phyloP scores from a whole-genome alignment of 345 rosid species.

The Capsella bursapastoris region DNA sequence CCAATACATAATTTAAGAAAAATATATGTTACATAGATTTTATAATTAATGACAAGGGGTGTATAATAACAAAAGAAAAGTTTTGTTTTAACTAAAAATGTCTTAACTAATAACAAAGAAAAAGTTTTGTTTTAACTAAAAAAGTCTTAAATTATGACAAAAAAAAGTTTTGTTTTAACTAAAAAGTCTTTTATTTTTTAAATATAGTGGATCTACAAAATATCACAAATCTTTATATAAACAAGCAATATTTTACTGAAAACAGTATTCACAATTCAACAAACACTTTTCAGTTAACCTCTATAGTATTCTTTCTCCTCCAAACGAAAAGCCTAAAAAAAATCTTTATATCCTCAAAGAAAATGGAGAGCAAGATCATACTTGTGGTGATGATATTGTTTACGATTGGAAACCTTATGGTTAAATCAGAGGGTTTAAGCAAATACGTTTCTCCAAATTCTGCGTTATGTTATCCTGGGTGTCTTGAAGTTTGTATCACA shows the following conservation, averaged over 20 bases:
- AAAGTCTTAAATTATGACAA: too few relatives aligned
- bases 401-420: constrained; percentile 1
- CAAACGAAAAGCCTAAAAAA: background rate
- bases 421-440: background rate
- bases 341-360: background rate
- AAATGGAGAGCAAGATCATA: constrained; percentile 11
- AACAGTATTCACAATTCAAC: too few relatives aligned
- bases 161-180: background rate
- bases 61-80: too few relatives aligned
- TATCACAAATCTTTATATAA: background rate
- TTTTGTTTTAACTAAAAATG: too few relatives aligned
- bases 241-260: background rate
- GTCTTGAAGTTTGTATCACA: background rate
- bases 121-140: background rate
- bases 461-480: background rate
- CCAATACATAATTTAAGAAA: too few relatives aligned
- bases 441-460: background rate
- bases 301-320: background rate
- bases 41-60: too few relatives aligned
- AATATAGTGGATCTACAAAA: background rate
- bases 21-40: too few relatives aligned
- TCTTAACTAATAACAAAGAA: background rate
- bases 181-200: too few relatives aligned
- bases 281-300: background rate
- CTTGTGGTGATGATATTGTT: constrained; percentile 10